Base-by-base conservation (phyloP, 345 rosid genomes). In the Camelina laxa region DNA sequence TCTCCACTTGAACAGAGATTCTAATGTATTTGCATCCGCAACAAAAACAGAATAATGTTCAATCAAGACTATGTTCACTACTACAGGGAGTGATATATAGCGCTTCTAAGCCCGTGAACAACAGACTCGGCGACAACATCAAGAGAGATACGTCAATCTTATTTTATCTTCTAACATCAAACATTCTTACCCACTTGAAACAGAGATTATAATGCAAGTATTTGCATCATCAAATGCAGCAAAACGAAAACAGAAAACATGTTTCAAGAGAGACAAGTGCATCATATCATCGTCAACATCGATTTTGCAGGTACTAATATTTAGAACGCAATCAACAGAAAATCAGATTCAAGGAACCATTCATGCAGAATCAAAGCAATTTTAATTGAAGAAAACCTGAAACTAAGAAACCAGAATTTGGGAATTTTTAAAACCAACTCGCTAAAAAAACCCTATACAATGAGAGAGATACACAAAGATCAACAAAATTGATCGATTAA, bases 391-490 rank as follows among this genome's bases (percentile, higher is more conserved):
- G 31, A 16, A 4, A 24, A 38, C 45, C 7, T 60, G 7, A 42
- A 39, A 53, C 9, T 20, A 27, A 49, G 36, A 74, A 45, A 22
- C 22, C 5, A 56, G 15, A 39, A 14, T 48, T 59, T 13, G 19
- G 27, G 55, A 30, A 47, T 8, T 48, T 50, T 4, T 13, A 24
- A 5, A n/a, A 41, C 67, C 60, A 5, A 38, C 2, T 50, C 30
- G 41, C 21, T 48, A 31, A 20, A 48, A 19, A 38, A 47, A 13
- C 64, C 35, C 20, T 57, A 27, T 33, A 13, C 0, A 9, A 68
- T 57, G 44, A 63, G 44, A 63, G 48, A 58, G 22, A 48, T 48
- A 48, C n/a, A 27, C 17, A n/a, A 19, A 22, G 36, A 81, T 73
- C 35, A 53, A 45, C 19, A 38, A 45, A 31, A 36, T 53, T 6